Evolutionary conservation across 768 basidiomycete species (phyloP), one percentile per base, ranked within the genome.

Genomic region (Lactarius vividus): DNA sequence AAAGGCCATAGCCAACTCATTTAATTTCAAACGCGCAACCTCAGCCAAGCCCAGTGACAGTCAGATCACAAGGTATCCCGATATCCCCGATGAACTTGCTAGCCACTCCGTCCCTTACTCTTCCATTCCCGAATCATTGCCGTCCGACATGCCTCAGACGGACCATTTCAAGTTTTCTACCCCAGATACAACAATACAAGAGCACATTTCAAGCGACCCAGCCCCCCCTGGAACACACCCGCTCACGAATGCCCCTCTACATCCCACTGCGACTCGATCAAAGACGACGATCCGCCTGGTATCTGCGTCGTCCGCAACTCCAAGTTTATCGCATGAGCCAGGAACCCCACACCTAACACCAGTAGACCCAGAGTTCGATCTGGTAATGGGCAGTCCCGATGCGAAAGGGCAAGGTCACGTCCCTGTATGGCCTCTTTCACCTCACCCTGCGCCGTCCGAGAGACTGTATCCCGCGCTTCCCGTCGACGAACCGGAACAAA

Each of bases 1-100:
- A 67, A 88, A 82, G 73, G 86, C 88, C 0, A 78, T 94, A 49
- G 92, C 89, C n/a, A 86, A 79, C 49, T 91, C 91, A 15, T 79
- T 91, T 33, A 88, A 88, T 46, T 81, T 92, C 71, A 90, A 86
- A 74, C 86, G 86, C 33, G 73, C 77, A 13, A 75, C 77, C 11
- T 76, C 79, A 11, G 72, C 69, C 40, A 77, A 78, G 33, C 73
- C 75, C 42, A 69, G 33, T 62, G 69, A 59, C 57, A 54, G 23
- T 28, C 59, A 23, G 9, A 54, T 54, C n/a, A 49, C 46, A 16
- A 40, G 78, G 1, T 71, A 71, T 39, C 57, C 76, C 8, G 62
- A 79, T 13, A 67, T 72, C 26, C 5, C 20, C 26, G 68, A 70
- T 55, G 69, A 66, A 20, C 62, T 69, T 5, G 62, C 65, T 35